A percentile compares a stretch with the other conserved stretches of the same genome.
Conservation (phyloP, 2,329 filamentous ascomycete species). For the Colletotrichum sp. region DNA sequence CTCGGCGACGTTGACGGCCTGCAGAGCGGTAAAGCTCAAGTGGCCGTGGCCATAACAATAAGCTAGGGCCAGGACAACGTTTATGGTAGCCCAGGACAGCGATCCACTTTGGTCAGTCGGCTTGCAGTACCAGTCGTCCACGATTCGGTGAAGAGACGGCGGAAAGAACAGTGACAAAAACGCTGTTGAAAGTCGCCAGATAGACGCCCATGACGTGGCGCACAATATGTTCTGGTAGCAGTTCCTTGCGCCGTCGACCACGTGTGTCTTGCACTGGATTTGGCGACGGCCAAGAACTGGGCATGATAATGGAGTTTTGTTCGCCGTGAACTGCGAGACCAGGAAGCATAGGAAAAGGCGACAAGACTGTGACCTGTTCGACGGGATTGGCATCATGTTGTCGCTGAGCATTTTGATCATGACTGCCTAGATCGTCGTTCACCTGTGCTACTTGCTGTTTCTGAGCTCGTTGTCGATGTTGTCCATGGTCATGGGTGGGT, state of each 20-base stretch:
- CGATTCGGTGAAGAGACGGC: not conserved
- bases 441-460: not conserved
- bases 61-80: not conserved
- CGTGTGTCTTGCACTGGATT: too few species aligned
- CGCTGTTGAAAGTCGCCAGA: not conserved
- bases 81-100: not conserved
- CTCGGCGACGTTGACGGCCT: not conserved
- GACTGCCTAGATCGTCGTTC: not conserved
- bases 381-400: not conserved
- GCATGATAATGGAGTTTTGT: not conserved
- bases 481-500: not conserved
- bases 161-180: not conserved
- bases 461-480: not conserved
- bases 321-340: not conserved
- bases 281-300: not conserved
- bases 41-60: not conserved
- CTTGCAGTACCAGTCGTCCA: not conserved
- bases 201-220: not conserved
- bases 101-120: not conserved
- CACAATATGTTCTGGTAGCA: not conserved
- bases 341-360: not conserved
- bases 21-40: not conserved
- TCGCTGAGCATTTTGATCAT: not conserved
- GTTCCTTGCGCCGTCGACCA: not conserved
- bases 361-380: not conserved